A percentile compares a stretch with the other conserved stretches of the same genome.
Evolutionary conservation across 2,329 filamentous ascomycete species (phyloP).

Genomic region (Paradendryphiella salina): DNA sequence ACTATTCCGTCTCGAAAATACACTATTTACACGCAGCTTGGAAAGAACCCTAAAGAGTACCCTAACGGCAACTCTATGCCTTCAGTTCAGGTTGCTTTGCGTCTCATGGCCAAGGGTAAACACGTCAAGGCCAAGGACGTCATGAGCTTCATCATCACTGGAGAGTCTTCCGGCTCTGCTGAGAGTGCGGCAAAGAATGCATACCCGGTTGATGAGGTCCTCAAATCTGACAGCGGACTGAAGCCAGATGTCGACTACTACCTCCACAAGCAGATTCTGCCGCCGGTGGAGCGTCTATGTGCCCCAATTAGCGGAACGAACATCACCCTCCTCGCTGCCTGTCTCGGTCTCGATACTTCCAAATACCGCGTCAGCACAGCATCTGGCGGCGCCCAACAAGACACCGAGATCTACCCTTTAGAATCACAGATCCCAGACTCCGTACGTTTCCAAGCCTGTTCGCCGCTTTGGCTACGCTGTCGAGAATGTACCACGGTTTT

Average conservation of each 20-base stretch:
- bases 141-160: conserved; percentile 92
- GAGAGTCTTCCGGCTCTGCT: conserved; percentile 62
- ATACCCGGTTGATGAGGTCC: conserved; percentile 80
- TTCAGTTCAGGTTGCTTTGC: conserved; percentile 91
- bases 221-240: conserved; percentile 74
- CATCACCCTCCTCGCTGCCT: conserved; percentile 84
- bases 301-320: conserved; percentile 95
- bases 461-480: conserved; percentile 76
- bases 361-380: conserved; percentile 77
- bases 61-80: conserved; percentile 95
- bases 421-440: conserved; percentile 94
- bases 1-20: conserved; percentile 80
- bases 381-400: conserved; percentile 52
- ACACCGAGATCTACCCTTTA: conserved; percentile 72
- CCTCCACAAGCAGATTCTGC: conserved; percentile 96
- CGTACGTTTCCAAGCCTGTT: conserved; percentile 82
- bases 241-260: conserved; percentile 97
- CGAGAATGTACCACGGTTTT: conserved; percentile 74
- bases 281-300: conserved; percentile 94
- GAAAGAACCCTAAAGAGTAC: conserved; percentile 90
- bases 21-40: conserved; percentile 96
- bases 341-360: conserved; percentile 84
- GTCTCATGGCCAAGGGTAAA: conserved; percentile 84
- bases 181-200: conserved; percentile 85
- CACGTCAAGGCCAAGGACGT: conserved; percentile 91